Evolutionary conservation across 1,284 basidiomycete genomes (phyloP), one percentile per base, ranked within the genome.

Genomic region (Moniliophthora roreri): DNA sequence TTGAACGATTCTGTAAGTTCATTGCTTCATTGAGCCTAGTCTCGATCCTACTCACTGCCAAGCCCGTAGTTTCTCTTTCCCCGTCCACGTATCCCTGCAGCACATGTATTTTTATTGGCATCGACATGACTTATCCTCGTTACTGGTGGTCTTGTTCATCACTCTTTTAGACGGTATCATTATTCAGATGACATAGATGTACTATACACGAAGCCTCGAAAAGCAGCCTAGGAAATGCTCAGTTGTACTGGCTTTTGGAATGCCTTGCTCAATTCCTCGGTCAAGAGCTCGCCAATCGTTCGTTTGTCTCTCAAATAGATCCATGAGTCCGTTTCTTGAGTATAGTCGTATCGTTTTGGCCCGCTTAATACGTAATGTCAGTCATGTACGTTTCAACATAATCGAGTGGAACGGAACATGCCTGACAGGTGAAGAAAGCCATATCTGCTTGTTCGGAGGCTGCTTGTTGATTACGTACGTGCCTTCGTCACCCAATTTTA

Each of bases 401-500:
- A 50, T 37, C 1, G 35, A 35, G 11, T 45, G 41, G 35, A 20
- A 37, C 28, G 54, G 37, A 37, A 62, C 74, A 34, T 55, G 87
- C 89, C 87, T 92, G 58, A 87, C 66, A 0, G 96, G 96, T 34
- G 93, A 96, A 10, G 93, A 95, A 32, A 99, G 78, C 96, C 96
- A 99, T 66, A 99, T 98, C 70, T 99, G 97, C 71, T 95, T 94
- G 68, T 98, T 98, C 4, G 97, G 96, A 8, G 96, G 96, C 71
- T 99, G 96, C 78, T 99, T 99, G 76, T 99, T 99, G 75, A 99
- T 91, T 38, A 98, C 96, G 74, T 98, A 99, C n/a, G 93, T 98
- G 16, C 95, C 95, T 57, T 89, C 77, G 7, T 81, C 76, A 34
- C 91, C 94, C 16, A 98, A 77, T 45, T 80, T 78, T 48, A 98